Evolutionary conservation across 2,329 filamentous ascomycete genomes (phyloP), one percentile per base, ranked within the genome.

Genomic region (Epichloe baconii): DNA sequence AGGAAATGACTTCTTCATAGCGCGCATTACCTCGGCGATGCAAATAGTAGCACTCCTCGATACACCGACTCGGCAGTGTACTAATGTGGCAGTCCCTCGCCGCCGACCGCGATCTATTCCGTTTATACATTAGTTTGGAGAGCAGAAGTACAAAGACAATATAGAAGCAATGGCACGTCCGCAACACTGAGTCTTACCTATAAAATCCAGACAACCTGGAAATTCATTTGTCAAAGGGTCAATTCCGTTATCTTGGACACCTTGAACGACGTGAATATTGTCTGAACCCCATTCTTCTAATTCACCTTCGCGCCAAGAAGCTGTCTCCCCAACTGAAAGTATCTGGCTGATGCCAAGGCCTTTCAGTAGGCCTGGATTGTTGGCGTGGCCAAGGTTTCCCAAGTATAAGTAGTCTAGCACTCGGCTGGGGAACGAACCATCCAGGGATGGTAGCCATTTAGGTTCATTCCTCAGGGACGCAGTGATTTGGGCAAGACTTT

Each of bases 21-120:
- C 76, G 37, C 84, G 82, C 93, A 98, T 98, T 37, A 97, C 88
- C 67, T 97, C 90, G n/a, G 93, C 93, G 61, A 98, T 98, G 65
- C 93, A 97, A 55, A 98, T 96, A 2, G 91, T 98, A 12, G 93
- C 93, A 55, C 88, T 95, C 48, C 93, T 81, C 48, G 90, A 96
- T 50, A 98, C 93, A 46, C 93, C 93, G 7, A 98, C 93, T 17
- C 93, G 85, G 65, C 93, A 98, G 66, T 98, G 93, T 15, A 98
- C 93, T 52, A 98, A 76, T 0, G 93, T 97, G 23, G 91, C 88
- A 4, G 80, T 87, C 34, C 85, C 84, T 43, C 86, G 85, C 38
- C 71, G 70, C 62, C 85, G 86, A 37, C 91, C 90, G 58, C 82
- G 81, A 58, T 88, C 93, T 96, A 60, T 50, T 44, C 14, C 40